Evolutionary conservation across 352 stramenopile genomes (phyloP).

Genomic region (Globisporangium perplexum): DNA sequence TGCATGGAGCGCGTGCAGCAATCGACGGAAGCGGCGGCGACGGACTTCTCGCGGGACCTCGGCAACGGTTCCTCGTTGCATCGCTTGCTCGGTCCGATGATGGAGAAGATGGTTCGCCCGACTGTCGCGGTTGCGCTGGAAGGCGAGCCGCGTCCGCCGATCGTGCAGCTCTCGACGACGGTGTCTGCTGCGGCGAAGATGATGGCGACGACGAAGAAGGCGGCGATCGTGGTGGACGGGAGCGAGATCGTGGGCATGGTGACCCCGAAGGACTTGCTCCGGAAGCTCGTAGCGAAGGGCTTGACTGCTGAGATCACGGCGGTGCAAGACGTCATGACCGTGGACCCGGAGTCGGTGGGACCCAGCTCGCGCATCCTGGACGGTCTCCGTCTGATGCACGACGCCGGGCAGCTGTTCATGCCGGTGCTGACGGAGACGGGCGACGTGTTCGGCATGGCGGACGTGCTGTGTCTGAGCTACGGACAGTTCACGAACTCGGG

Average conservation of each 20-base stretch:
- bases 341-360: conserved; percentile 69
- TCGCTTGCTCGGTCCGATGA: conserved; percentile 75
- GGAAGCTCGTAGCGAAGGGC: conserved; percentile 82
- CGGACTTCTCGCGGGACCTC: conserved; percentile 76
- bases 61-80: conserved; percentile 65
- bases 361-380: conserved; percentile 80
- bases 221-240: conserved; percentile 70
- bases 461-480: conserved; percentile 86
- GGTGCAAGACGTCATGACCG: conserved; percentile 84
- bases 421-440: conserved; percentile 70
- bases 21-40: conserved; percentile 70
- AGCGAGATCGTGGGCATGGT: conserved; percentile 79
- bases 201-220: conserved; percentile 84
- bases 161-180: conserved; percentile 67
- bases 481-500: conserved; percentile 83
- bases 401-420: conserved; percentile 82
- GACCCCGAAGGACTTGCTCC: conserved; percentile 81
- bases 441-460: conserved; percentile 82
- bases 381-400: conserved; percentile 80
- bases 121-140: conserved; percentile 80
- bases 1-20: conserved; percentile 86
- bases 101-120: conserved; percentile 87
- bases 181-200: conserved; percentile 74
- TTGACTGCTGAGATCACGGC: conserved; percentile 65
- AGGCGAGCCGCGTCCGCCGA: conserved; percentile 69